Evolutionary conservation across 306 rosid species (phyloP), one percentile per base, ranked within the genome.

Genomic region (Dryas alaskensis): DNA sequence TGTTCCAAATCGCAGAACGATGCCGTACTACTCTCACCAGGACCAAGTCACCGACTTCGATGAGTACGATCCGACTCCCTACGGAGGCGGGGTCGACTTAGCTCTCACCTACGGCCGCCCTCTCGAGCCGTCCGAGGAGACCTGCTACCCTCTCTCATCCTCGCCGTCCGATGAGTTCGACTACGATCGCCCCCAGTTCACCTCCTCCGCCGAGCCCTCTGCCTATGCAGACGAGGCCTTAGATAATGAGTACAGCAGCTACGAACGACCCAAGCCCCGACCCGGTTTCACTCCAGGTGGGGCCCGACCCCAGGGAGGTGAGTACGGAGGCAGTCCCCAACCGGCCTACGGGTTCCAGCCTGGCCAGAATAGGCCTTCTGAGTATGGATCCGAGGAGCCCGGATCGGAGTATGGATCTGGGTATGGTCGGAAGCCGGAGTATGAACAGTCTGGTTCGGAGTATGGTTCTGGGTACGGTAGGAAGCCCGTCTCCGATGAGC

Each of bases 111-210:
- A 76, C 81, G 88, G 88, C 65, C 86, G 86, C 7, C 81, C 84
- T 4, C 22, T 84, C 50, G 49, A 76, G 0, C 86, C 79, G 0
- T 78, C 55, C 39, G 88, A 76, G 2, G 97, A 94, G 64, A 89
- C 85, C 67, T 94, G 99, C 75, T 82, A 92, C 80, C 60, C 89
- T 0, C 31, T 65, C 67, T 75, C 91, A 6, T 51, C 69, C 51
- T 49, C 73, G 2, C 80, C 79, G 4, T 57, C 87, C 37, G 81
- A 78, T 1, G 81, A 84, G 0, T 76, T 88, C 50, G 98, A 92
- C 49, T 92, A 90, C 75, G 95, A 90, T 60, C 98, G 96, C 42
- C 95, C 98, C 5, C 86, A 81, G 17, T 89, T 84, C 75, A 19
- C 83, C 0, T 88, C 95, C 22, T 3, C 48, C 9, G 59, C 88